A percentile compares a stretch with the other conserved stretches of the same genome.
Evolutionary conservation across 2,329 filamentous ascomycete genomes (phyloP).

Genomic region (Escovopsis sp.): DNA sequence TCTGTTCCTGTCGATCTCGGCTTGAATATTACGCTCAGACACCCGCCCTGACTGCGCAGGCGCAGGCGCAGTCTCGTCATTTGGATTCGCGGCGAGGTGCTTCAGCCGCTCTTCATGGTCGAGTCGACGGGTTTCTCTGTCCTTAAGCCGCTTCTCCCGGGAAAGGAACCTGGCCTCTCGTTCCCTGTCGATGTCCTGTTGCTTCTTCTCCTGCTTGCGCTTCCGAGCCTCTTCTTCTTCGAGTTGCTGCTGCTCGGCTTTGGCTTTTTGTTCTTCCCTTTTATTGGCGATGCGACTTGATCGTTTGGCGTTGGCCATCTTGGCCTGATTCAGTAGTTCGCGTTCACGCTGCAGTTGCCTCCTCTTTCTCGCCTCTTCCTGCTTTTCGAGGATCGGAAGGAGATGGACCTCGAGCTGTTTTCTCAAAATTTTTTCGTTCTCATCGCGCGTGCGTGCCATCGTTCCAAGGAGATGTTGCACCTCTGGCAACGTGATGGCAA

Average conservation of each 20-base stretch:
- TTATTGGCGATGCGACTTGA: constrained; percentile 81
- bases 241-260: constrained; percentile 45
- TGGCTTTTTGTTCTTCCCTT: constrained; percentile 58
- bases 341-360: constrained; percentile 55
- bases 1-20: constrained; percentile 66
- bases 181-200: constrained; percentile 49
- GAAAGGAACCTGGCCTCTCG: constrained; percentile 69
- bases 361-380: constrained; percentile 58
- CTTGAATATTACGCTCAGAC: constrained; percentile 68
- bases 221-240: constrained; percentile 45
- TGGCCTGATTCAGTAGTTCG: constrained; percentile 67
- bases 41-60: constrained; percentile 39
- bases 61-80: constrained; percentile 29
- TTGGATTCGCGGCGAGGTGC: constrained; percentile 62
- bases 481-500: constrained; percentile 70
- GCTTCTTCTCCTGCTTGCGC: constrained; percentile 50
- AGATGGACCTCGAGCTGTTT: constrained; percentile 62
- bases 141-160: constrained; percentile 70
- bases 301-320: constrained; percentile 84
- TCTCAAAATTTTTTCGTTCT: constrained; percentile 69
- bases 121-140: constrained; percentile 72
- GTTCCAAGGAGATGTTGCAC: constrained; percentile 56
- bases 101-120: constrained; percentile 73
- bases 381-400: constrained; percentile 69
- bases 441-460: constrained; percentile 62